Base-by-base conservation (phyloP, 75 land plant species). In the Picea glauca region DNA sequence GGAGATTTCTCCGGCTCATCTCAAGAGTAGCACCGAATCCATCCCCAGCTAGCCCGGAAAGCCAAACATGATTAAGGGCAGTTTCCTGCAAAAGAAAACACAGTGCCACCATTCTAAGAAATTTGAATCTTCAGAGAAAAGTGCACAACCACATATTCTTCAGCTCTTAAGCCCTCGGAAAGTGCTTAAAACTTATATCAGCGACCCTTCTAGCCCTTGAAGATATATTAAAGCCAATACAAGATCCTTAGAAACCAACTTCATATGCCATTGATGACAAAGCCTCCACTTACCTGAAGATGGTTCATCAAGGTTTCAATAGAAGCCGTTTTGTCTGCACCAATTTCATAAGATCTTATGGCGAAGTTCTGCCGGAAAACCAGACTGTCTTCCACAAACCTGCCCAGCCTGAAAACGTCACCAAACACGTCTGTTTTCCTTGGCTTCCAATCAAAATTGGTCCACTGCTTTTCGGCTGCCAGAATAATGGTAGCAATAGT, bases 391-490 rank as follows among this genome's bases (percentile, higher is more conserved):
- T 91, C 93, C 23, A 89, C 87, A 40, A 93, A 86, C 38, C 87
- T 85, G 60, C 96, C 96, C 54, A 89, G 78, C 75, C 88, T 77
- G 63, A 81, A 78, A 8, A 83, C 85, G 62, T 86, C 90, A 14
- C 82, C 82, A 46, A 78, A 83, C 31, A 85, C 77, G 6, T 84
- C 83, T n/a, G 62, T 62, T n/a, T 31, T 79, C 60, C 38, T 75
- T 21, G 78, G 81, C 58, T 77, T 59, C 80, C 78, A 77, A 40
- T 77, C 78, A 40, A 77, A 77, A 64, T 77, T 70, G 81, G 89
- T 88, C 92, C 90, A 90, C 79, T 90, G 94, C 83, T 92, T 92
- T 78, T 92, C 94, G n/a, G 94, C 92, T 64, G 94, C 92, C 81
- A 92, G 63, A 62, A 92, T 90, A 33, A 92, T 81, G 0, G 94